These are phyloP conservation scores for Calonectria hongkongensis DNA, from an alignment of 2,329 filamentous ascomycete genomes.

Conservation along the genomic window DNA sequence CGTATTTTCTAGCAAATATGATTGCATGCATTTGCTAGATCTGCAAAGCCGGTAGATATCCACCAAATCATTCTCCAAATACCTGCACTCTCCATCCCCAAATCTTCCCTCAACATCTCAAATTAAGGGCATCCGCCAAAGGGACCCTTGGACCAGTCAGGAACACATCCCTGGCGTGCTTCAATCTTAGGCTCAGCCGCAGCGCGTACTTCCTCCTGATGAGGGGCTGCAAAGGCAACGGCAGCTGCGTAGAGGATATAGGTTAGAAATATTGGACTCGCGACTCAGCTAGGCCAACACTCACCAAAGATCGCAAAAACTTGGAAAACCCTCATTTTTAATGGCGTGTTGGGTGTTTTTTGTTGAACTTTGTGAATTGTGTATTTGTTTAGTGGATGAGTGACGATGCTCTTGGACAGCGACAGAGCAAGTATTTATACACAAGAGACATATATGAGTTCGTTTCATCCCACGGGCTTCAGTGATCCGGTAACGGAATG, in stretches of 20 bases:
- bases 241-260: background rate
- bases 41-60: background rate
- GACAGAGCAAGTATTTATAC: background rate
- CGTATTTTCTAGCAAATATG: too few relatives aligned
- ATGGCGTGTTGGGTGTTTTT: background rate
- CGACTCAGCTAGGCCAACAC: background rate
- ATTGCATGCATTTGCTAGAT: too few relatives aligned
- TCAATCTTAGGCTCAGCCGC: background rate
- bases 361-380: background rate
- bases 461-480: background rate
- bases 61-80: background rate
- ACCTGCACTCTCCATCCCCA: background rate
- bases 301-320: background rate
- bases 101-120: background rate
- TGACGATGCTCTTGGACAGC: background rate
- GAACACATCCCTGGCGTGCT: background rate
- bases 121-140: background rate
- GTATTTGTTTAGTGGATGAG: background rate
- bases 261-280: background rate
- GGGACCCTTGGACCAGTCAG: background rate
- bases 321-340: background rate
- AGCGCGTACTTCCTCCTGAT: background rate
- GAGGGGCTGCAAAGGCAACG: background rate
- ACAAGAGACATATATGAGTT: background rate
- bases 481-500: background rate